Conservation (phyloP, 345 rosid species). For the Reutealis trisperma region DNA sequence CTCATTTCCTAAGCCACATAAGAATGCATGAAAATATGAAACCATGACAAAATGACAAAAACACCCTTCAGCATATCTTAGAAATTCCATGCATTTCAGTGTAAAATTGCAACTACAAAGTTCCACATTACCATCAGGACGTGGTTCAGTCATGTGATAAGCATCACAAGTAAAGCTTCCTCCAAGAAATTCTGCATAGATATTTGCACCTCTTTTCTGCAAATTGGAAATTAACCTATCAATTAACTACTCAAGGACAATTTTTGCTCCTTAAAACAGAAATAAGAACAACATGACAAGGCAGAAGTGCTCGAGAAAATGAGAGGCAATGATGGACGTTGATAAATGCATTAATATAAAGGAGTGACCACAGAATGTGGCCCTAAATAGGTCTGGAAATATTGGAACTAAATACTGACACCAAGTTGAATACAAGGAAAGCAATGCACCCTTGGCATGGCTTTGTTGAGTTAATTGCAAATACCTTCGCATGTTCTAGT, state of each 20-base stretch:
- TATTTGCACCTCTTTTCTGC: conserved; percentile 85
- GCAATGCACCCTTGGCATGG: conserved; percentile 1
- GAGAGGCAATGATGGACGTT: not conserved
- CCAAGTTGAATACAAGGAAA: not conserved
- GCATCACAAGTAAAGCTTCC: conserved; percentile 98
- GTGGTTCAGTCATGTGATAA: conserved; percentile 95
- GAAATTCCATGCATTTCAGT: not conserved
- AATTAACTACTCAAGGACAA: not conserved
- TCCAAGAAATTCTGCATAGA: conserved; percentile 92
- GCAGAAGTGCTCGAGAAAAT: not conserved
- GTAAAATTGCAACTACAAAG: conserved; percentile 4
- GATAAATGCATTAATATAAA: not conserved
- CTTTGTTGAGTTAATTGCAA: not conserved
- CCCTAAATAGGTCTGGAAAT: not conserved
- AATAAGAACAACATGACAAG: not conserved
- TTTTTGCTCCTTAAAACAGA: not conserved
- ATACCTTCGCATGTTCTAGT: conserved; percentile 96
- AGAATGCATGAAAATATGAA: not conserved
- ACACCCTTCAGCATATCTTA: not conserved
- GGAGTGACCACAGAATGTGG: not conserved
- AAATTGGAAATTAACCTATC: not conserved
- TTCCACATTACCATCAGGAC: conserved; percentile 68
- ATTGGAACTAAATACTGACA: not conserved
- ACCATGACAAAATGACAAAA: not conserved
- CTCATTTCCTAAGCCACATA: not conserved